Conservation (phyloP, 2,329 filamentous ascomycete species). For the Stenocarpella maydis region DNA sequence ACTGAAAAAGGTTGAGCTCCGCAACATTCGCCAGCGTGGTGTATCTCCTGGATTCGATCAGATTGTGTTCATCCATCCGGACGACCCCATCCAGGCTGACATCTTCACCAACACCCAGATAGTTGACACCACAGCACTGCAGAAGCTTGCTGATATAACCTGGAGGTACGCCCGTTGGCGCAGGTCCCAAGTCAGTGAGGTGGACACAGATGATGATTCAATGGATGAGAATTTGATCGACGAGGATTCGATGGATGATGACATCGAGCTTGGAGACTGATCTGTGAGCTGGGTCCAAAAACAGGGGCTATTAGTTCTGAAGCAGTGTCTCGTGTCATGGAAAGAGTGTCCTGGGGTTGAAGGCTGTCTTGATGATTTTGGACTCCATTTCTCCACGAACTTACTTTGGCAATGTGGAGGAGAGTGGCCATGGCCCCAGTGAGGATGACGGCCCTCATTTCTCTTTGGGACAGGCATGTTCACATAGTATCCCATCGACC, state of each 20-base stretch:
- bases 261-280: not conserved
- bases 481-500: too few relatives aligned
- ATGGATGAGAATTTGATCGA: not conserved
- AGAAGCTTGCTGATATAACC: not conserved
- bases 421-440: too few relatives aligned
- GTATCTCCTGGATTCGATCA: not conserved
- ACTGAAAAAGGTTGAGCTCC: not conserved
- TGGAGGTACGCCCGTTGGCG: not conserved
- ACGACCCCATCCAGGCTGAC: not conserved
- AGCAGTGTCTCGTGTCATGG: not conserved
- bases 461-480: not conserved
- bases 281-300: not conserved
- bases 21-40: not conserved
- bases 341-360: not conserved
- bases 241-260: not conserved
- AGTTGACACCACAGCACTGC: not conserved
- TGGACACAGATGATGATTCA: not conserved
- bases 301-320: not conserved
- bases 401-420: too few relatives aligned
- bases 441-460: not conserved
- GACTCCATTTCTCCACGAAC: too few relatives aligned
- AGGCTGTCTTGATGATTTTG: not conserved
- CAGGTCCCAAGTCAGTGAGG: not conserved
- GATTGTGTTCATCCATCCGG: not conserved
- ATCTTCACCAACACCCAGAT: not conserved